Evolutionary conservation across 148 eudicot genomes (phyloP).

Genomic region (Dianthus caryophyllus): DNA sequence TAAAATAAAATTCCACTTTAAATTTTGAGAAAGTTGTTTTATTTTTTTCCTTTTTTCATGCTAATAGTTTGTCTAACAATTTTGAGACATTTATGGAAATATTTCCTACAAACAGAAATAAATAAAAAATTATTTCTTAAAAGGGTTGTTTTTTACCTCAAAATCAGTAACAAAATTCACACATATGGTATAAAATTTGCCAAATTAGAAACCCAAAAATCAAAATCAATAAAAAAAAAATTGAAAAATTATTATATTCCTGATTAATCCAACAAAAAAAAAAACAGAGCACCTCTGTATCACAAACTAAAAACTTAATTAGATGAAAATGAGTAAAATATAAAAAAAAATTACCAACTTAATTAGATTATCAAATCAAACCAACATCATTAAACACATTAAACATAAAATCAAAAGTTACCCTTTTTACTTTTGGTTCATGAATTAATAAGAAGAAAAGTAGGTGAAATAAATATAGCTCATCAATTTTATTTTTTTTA

Average conservation of each 20-base stretch:
- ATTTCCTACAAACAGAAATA: background rate
- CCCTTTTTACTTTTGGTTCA: too few species aligned
- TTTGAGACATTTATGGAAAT: background rate
- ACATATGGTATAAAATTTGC: constrained; percentile 21
- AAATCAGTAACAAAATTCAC: constrained; percentile 7
- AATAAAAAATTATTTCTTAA: constrained; percentile 1
- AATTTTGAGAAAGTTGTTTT: too few species aligned
- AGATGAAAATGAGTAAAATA: background rate
- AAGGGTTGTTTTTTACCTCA: background rate
- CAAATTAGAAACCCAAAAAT: background rate
- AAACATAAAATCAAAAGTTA: background rate
- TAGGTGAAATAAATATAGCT: too few species aligned
- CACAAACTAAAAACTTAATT: background rate
- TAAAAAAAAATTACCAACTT: background rate
- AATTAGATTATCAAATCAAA: background rate
- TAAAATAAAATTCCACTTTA: background rate
- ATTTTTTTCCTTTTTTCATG: background rate
- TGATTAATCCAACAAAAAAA: background rate
- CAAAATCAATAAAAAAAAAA: background rate
- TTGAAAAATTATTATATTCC: too few species aligned
- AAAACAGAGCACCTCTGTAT: constrained; percentile 15
- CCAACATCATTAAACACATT: background rate
- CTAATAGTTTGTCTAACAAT: constrained; percentile 1
- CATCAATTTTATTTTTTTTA: too few species aligned
- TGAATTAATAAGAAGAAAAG: too few species aligned